These are phyloP conservation scores for Cladosporium sp. DNA, from an alignment of 2,329 filamentous ascomycete genomes.

Conservation along the genomic window DNA sequence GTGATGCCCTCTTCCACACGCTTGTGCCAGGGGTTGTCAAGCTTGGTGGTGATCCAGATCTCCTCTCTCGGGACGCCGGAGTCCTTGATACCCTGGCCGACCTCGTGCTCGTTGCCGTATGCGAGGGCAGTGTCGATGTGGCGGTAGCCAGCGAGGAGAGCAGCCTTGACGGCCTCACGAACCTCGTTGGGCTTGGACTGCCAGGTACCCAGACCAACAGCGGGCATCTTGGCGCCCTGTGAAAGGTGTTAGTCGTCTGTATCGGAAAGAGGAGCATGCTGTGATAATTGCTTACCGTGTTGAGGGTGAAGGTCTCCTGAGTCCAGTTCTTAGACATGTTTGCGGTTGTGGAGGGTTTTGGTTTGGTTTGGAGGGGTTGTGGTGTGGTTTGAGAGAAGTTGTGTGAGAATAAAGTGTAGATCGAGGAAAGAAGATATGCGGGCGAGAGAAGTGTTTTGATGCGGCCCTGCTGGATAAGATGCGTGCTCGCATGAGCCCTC, in stretches of 20 bases:
- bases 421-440: slow-evolving; percentile 1
- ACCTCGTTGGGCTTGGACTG: slow-evolving; percentile 43
- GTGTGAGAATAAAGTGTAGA: slow-evolving; percentile 4
- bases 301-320: slow-evolving; percentile 55
- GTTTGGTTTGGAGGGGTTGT: background rate
- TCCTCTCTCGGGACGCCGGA: slow-evolving; percentile 40
- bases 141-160: slow-evolving; percentile 53
- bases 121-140: slow-evolving; percentile 65
- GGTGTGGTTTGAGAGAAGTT: background rate
- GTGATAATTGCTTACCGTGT: slow-evolving; percentile 46
- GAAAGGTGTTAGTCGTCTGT: slow-evolving; percentile 24
- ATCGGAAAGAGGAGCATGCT: background rate
- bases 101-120: slow-evolving; percentile 77
- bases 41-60: slow-evolving; percentile 45
- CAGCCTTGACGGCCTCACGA: slow-evolving; percentile 41
- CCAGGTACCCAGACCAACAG: slow-evolving; percentile 45
- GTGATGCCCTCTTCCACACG: slow-evolving; percentile 39
- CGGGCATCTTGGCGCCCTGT: slow-evolving; percentile 49
- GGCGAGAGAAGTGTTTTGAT: slow-evolving; percentile 11
- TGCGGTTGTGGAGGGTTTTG: slow-evolving; percentile 11
- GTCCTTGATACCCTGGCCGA: slow-evolving; percentile 69
- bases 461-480: slow-evolving; percentile 20
- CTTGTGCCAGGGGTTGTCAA: slow-evolving; percentile 44
- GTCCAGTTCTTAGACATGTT: slow-evolving; percentile 29
- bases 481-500: slow-evolving; percentile 13